These are phyloP conservation scores for Globisporangium perplexum DNA, from an alignment of 352 stramenopile species.

Conservation along the genomic window DNA sequence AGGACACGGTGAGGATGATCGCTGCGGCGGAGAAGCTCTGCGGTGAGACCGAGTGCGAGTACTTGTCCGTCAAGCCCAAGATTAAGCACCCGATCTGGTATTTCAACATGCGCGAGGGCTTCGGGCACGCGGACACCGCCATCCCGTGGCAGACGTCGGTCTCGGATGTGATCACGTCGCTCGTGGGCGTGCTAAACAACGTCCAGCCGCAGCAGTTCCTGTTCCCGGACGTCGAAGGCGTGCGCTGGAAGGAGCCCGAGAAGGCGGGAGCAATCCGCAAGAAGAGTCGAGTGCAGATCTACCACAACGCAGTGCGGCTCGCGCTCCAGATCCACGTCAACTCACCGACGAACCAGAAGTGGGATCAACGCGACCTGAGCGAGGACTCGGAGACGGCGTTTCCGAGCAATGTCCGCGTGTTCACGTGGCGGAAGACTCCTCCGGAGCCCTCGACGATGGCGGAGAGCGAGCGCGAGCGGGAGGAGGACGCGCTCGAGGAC, in stretches of 20 bases:
- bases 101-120: conserved; percentile 64
- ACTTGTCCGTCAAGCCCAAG: conserved; percentile 44
- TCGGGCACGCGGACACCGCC: conserved; percentile 21
- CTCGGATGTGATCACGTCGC: conserved; percentile 42
- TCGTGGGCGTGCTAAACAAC: conserved; percentile 53
- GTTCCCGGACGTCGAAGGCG: conserved; percentile 26
- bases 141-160: conserved; percentile 45
- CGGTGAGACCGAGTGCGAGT: conserved; percentile 36
- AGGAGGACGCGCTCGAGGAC: neutral
- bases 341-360: conserved; percentile 37
- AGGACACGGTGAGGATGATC: conserved; percentile 37
- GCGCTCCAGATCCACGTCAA: conserved; percentile 44
- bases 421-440: conserved; percentile 10
- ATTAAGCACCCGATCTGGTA: conserved; percentile 43
- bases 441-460: neutral
- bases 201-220: conserved; percentile 36
- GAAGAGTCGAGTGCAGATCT: conserved; percentile 32
- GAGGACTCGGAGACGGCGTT: conserved; percentile 6
- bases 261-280: conserved; percentile 1
- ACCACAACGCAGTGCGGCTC: conserved; percentile 36
- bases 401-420: conserved; percentile 11
- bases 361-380: conserved; percentile 10
- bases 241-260: conserved; percentile 16
- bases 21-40: conserved; percentile 36
- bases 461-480: neutral